These are phyloP conservation scores for Rhizopogon vinicolor DNA, from an alignment of 768 basidiomycete genomes.

Conservation along the genomic window DNA sequence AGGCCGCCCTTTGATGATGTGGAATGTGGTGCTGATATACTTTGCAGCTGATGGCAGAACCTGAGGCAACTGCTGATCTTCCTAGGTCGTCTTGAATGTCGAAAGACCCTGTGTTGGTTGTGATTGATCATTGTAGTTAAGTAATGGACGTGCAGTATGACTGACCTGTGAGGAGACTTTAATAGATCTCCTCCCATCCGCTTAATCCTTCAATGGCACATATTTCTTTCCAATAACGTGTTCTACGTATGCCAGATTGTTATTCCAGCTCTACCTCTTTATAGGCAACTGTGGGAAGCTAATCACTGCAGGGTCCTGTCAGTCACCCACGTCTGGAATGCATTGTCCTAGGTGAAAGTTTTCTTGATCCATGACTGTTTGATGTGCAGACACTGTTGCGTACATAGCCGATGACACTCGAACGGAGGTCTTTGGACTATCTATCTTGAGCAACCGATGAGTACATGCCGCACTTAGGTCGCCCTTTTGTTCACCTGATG, in stretches of 20 bases:
- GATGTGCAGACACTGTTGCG: not conserved
- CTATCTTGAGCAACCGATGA: not conserved
- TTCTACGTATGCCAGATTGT: not conserved
- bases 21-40: constrained; percentile 6
- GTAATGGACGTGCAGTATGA: not conserved
- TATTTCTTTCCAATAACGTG: not conserved
- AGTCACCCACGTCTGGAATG: not conserved
- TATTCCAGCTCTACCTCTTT: not conserved
- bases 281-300: not conserved
- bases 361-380: not conserved
- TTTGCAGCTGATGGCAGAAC: constrained; percentile 56
- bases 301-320: not conserved
- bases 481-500: not conserved
- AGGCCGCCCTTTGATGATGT: not conserved
- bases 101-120: not conserved
- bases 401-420: not conserved
- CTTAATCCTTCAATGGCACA: not conserved
- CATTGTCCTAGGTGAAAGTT: not conserved
- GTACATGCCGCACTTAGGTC: not conserved
- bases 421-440: not conserved
- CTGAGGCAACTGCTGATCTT: constrained; percentile 35
- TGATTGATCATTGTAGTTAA: not conserved
- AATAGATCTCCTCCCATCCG: not conserved
- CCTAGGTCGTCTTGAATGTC: constrained; percentile 26
- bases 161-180: not conserved